A percentile compares a stretch with the other conserved stretches of the same genome.
Evolutionary conservation across 164 flowering plant genomes (phyloP).

Genomic region (Vitis riparia): DNA sequence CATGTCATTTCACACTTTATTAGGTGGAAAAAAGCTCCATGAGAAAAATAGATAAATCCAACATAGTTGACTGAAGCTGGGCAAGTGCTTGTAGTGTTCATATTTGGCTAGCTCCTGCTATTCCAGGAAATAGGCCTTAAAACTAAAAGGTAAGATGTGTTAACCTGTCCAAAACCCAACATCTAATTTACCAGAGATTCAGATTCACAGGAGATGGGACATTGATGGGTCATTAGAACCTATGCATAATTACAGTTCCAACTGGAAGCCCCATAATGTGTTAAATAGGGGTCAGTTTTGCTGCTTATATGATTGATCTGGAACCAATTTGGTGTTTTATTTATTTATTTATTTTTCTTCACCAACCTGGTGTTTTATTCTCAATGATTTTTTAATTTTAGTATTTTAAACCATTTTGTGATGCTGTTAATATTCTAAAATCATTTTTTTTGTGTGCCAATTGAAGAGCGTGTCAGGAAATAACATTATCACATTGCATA

Average conservation of each 20-base stretch:
- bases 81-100: not conserved
- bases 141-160: not conserved
- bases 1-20: no score
- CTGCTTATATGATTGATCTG: no score
- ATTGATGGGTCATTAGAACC: not conserved
- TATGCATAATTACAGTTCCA: not conserved
- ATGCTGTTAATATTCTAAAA: no score
- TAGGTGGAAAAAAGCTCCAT: not conserved
- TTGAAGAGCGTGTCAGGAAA: slow-evolving; percentile 1
- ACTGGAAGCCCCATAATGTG: no score
- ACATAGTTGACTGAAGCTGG: not conserved
- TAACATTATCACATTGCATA: not conserved
- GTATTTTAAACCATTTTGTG: no score
- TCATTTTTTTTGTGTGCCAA: not conserved
- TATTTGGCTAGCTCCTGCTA: not conserved
- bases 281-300: no score
- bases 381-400: no score
- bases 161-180: not conserved
- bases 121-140: no score
- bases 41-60: not conserved
- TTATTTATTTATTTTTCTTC: no score
- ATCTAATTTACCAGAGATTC: not conserved
- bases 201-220: not conserved
- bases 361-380: no score
- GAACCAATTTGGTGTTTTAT: no score